Conservation (phyloP, 352 stramenopile species). For the Phytophthora rubi region DNA sequence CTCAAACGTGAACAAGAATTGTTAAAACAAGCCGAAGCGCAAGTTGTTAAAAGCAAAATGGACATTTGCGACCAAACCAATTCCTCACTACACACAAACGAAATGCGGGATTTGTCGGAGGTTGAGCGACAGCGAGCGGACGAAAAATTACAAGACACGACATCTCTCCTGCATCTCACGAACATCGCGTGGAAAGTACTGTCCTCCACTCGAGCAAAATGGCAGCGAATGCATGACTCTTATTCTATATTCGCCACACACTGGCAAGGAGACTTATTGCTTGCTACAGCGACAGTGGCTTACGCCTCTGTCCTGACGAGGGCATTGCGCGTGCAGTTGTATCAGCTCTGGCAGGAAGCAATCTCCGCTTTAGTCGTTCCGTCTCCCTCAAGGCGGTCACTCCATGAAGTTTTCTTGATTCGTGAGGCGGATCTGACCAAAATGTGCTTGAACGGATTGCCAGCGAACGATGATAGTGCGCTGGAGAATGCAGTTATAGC, state of each 20-base stretch:
- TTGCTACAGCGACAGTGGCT: conserved; percentile 55
- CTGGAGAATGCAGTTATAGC: conserved; percentile 57
- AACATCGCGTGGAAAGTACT: conserved; percentile 64
- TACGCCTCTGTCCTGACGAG: conserved; percentile 53
- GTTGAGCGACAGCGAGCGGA: conserved; percentile 58
- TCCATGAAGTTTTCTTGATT: conserved; percentile 47
- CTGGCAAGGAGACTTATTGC: conserved; percentile 66
- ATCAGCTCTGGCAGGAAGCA: conserved; percentile 42
- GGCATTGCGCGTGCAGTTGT: conserved; percentile 27
- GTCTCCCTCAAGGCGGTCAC: conserved; percentile 23
- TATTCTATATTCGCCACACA: conserved; percentile 50
- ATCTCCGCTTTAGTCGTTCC: conserved; percentile 46
- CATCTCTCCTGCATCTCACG: conserved; percentile 60
- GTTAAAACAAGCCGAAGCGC: conserved; percentile 42
- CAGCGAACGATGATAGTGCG: conserved; percentile 38
- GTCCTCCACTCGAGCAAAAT: conserved; percentile 48
- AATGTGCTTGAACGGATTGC: conserved; percentile 56
- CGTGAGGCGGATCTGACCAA: conserved; percentile 38
- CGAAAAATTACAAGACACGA: conserved; percentile 56
- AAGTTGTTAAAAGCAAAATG: conserved; percentile 38
- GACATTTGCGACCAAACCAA: conserved; percentile 51
- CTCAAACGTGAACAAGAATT: conserved; percentile 54
- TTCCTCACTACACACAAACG: conserved; percentile 42
- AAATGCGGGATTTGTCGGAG: conserved; percentile 53
- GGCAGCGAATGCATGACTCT: conserved; percentile 45